These are phyloP conservation scores for Cystobasidiaceae sp. DNA, from an alignment of 1,284 basidiomycete genomes.

Conservation along the genomic window DNA sequence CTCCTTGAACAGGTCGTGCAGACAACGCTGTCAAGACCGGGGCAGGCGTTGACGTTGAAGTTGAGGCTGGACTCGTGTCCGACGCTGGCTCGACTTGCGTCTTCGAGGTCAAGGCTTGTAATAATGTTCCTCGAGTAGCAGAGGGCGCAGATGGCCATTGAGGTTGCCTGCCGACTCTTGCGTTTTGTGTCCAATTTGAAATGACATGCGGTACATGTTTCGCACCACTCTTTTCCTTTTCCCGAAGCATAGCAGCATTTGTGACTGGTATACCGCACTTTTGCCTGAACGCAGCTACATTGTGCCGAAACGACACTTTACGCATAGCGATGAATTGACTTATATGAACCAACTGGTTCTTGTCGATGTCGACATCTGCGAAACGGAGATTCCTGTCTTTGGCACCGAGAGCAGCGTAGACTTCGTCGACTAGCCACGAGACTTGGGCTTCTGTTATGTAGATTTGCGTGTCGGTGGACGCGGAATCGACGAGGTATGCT, in stretches of 20 bases:
- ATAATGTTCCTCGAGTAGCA: too few species aligned
- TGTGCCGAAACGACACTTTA: slow-evolving; percentile 13
- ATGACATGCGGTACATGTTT: background rate
- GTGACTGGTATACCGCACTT: slow-evolving; percentile 7
- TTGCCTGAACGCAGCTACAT: slow-evolving; percentile 16
- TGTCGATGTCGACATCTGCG: slow-evolving; percentile 16
- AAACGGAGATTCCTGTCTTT: slow-evolving; percentile 3
- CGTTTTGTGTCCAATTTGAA: background rate
- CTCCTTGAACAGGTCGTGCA: too few species aligned
- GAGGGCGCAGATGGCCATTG: too few species aligned
- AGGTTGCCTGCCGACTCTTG: too few species aligned
- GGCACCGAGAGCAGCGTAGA: slow-evolving; percentile 8
- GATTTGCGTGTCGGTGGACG: background rate
- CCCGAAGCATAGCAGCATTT: background rate
- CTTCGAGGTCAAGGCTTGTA: too few species aligned
- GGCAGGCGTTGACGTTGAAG: too few species aligned
- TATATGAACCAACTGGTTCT: background rate
- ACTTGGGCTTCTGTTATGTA: slow-evolving; percentile 27
- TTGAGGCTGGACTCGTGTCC: too few species aligned
- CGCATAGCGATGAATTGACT: slow-evolving; percentile 4
- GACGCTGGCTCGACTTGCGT: too few species aligned
- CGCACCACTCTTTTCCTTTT: background rate
- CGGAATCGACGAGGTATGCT: background rate
- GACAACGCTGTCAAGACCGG: too few species aligned
- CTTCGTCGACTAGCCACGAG: slow-evolving; percentile 22